A percentile compares a stretch with the other conserved stretches of the same genome.
phyloP scores from a whole-genome alignment of 2,329 filamentous ascomycete species.

The Penicillium brasilianum region DNA sequence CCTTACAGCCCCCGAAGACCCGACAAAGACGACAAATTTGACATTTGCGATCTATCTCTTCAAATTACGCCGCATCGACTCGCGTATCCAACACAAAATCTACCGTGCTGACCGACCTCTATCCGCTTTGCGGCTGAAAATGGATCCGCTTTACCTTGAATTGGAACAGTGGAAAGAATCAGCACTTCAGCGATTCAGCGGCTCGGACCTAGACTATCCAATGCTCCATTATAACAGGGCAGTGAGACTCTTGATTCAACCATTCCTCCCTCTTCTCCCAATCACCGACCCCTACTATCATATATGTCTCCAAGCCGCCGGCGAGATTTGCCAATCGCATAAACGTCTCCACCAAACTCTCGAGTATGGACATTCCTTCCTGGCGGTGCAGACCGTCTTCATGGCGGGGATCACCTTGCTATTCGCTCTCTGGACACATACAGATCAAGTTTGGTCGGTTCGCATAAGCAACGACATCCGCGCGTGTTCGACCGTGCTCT shows the following conservation, averaged over 20 bases:
- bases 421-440: slow-evolving; percentile 49
- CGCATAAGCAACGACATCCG: slow-evolving; percentile 56
- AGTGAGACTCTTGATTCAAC: slow-evolving; percentile 57
- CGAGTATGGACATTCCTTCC: slow-evolving; percentile 47
- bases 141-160: slow-evolving; percentile 52
- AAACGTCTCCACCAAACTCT: slow-evolving; percentile 46
- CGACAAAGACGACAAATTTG: slow-evolving; percentile 41
- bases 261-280: slow-evolving; percentile 55
- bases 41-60: slow-evolving; percentile 53
- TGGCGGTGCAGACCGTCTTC: slow-evolving; percentile 47
- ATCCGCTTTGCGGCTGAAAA: slow-evolving; percentile 52
- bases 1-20: slow-evolving; percentile 37
- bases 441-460: slow-evolving; percentile 55
- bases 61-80: slow-evolving; percentile 54
- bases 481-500: slow-evolving; percentile 55
- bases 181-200: slow-evolving; percentile 40
- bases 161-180: slow-evolving; percentile 56
- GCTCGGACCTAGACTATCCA: slow-evolving; percentile 53
- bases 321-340: slow-evolving; percentile 46
- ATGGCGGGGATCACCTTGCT: slow-evolving; percentile 46
- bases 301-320: slow-evolving; percentile 46
- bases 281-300: slow-evolving; percentile 55
- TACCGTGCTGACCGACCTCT: slow-evolving; percentile 57
- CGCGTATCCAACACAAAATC: slow-evolving; percentile 58
- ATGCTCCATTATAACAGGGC: slow-evolving; percentile 58